Conservation (phyloP, 169 alveolate species). For the Plasmodium coatneyi region DNA sequence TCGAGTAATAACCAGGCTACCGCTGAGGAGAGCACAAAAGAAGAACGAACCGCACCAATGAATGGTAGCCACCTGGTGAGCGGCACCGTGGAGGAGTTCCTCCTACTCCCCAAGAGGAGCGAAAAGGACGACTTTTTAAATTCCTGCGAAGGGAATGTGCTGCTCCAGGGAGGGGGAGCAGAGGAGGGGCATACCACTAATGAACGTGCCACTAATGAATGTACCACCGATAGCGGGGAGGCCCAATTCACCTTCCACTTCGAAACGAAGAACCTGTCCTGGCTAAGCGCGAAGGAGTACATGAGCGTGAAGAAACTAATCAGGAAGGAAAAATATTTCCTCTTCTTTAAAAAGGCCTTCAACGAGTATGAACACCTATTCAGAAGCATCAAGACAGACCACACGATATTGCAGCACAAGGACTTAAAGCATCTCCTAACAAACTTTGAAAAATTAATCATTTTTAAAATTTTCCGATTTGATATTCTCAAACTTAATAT, state of each 20-base stretch:
- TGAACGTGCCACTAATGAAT: background rate
- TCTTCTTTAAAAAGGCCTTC: constrained; percentile 58
- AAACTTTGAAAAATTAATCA: constrained; percentile 55
- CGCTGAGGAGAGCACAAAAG: background rate
- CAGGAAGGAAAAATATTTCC: constrained; percentile 39
- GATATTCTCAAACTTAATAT: constrained; percentile 60
- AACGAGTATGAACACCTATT: constrained; percentile 71
- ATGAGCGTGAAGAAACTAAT: constrained; percentile 53
- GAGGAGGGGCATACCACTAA: background rate
- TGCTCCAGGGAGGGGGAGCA: background rate
- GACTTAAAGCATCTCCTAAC: constrained; percentile 45
- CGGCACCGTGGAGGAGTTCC: background rate
- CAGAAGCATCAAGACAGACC: constrained; percentile 65
- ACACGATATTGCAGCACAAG: constrained; percentile 65
- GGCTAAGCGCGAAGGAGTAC: constrained; percentile 67
- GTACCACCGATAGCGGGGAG: background rate
- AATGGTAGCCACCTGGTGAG: background rate
- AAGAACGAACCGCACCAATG: background rate
- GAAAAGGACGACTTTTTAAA: constrained; percentile 51
- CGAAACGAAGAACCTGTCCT: constrained; percentile 62
- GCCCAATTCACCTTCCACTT: constrained; percentile 18
- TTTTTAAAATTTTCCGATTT: constrained; percentile 66
- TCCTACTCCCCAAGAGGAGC: constrained; percentile 19
- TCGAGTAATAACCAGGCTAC: background rate
- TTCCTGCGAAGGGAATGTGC: constrained; percentile 20